These are phyloP conservation scores for Adansonia rubrostipa DNA, from an alignment of 441 rosid genomes.

Conservation along the genomic window DNA sequence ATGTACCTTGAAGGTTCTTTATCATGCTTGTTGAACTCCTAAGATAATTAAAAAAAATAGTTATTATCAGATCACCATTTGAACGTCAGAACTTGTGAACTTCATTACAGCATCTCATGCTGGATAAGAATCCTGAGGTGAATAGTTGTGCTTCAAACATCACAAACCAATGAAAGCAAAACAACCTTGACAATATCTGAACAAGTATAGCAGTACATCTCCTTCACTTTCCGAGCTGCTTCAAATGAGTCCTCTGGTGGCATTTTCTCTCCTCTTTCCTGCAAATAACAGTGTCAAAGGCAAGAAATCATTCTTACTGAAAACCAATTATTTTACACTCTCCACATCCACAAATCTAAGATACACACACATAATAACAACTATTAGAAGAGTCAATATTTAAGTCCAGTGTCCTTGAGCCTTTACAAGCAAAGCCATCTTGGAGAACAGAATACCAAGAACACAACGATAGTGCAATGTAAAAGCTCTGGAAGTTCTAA, in stretches of 20 bases:
- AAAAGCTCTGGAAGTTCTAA: background rate
- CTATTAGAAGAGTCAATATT: background rate
- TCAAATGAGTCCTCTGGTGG: constrained; percentile 98
- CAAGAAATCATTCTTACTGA: constrained; percentile 23
- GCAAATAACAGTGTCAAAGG: constrained; percentile 35
- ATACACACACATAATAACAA: background rate
- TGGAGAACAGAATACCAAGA: background rate
- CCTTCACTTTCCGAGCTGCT: constrained; percentile 96
- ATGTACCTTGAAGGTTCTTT: constrained; percentile 91
- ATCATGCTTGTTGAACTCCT: constrained; percentile 98
- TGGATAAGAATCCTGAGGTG: constrained; percentile 15
- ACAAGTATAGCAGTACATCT: constrained; percentile 86
- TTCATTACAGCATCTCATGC: constrained; percentile 10
- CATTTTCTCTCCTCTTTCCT: constrained; percentile 98
- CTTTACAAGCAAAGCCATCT: constrained; percentile 2
- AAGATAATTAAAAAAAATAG: constrained; percentile 36
- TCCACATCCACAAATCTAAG: constrained; percentile 10
- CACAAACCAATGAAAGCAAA: constrained; percentile 26
- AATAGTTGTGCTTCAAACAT: constrained; percentile 17
- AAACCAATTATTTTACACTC: background rate
- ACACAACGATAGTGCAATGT: background rate
- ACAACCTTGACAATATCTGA: constrained; percentile 96
- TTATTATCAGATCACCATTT: background rate
- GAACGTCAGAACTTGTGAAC: constrained; percentile 8
- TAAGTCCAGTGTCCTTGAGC: background rate